Percentiles rank a stretch among this genome's conserved stretches.
These are phyloP conservation scores for Spergularia bocconei DNA, from an alignment of 148 eudicot genomes.

Conservation along the genomic window DNA sequence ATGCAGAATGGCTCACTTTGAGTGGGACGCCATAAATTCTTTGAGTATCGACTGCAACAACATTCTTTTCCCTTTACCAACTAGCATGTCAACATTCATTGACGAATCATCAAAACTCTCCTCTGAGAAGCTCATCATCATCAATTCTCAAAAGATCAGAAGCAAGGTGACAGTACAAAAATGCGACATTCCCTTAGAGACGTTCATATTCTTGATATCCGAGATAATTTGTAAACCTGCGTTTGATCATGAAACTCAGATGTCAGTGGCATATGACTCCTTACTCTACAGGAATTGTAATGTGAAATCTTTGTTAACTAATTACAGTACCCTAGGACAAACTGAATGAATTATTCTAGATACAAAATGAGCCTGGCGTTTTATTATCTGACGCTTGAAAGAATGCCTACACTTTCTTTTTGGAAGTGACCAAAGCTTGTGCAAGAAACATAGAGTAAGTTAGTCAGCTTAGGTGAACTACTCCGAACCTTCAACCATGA, in stretches of 20 bases:
- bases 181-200: not conserved
- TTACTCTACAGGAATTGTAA: not conserved
- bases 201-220: conserved; percentile 70
- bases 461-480: not conserved
- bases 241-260: not conserved
- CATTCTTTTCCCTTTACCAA: not conserved
- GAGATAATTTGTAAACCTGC: conserved; percentile 87
- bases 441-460: not conserved
- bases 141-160: not conserved
- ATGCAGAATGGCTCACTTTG: conserved; percentile 1
- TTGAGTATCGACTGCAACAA: not conserved
- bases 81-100: not conserved
- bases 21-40: not conserved
- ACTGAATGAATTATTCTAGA: not conserved
- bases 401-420: too few relatives aligned
- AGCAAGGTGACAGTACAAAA: not conserved
- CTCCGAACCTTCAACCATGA: not conserved
- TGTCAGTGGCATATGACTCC: not conserved
- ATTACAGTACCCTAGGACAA: not conserved
- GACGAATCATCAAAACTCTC: not conserved
- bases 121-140: not conserved
- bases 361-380: too few relatives aligned
- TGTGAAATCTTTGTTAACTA: not conserved
- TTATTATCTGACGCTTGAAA: too few relatives aligned
- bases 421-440: not conserved